Evolutionary conservation across 1,284 basidiomycete genomes (phyloP).

Genomic region (Pseudozyma hubeiensis): DNA sequence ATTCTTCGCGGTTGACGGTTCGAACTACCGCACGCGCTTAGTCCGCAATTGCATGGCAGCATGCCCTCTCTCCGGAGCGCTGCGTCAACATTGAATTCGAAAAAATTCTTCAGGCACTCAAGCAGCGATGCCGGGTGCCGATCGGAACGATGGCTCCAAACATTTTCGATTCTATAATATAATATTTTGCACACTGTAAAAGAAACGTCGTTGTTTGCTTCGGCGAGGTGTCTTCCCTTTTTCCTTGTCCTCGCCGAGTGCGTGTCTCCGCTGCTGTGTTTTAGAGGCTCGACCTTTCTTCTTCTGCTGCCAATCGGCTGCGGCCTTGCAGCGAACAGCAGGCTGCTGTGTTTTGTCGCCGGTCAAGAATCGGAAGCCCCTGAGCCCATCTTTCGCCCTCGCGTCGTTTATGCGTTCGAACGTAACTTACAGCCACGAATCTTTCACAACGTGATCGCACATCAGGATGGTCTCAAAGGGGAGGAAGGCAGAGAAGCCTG

Average conservation of each 20-base stretch:
- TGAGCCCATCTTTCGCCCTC: background rate
- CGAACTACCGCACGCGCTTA: conserved; percentile 6
- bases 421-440: background rate
- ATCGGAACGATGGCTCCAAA: background rate
- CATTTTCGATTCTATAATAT: background rate
- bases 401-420: background rate
- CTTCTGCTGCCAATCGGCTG: background rate
- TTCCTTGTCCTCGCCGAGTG: background rate
- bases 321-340: background rate
- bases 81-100: too few species aligned
- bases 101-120: background rate
- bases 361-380: background rate
- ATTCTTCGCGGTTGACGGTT: conserved; percentile 8
- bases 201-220: too few species aligned
- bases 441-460: background rate
- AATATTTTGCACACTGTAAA: too few species aligned
- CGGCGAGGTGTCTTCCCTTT: too few species aligned
- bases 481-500: too few species aligned
- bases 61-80: too few species aligned
- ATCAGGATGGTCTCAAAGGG: too few species aligned
- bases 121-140: conserved; percentile 4
- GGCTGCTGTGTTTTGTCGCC: background rate
- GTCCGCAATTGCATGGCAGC: too few species aligned
- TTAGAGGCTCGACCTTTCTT: background rate
- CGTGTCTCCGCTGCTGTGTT: background rate